Evolutionary conservation across 805 yeast species (phyloP), one percentile per base, ranked within the genome.

Genomic region (Sungouiozyma ichnusensis): DNA sequence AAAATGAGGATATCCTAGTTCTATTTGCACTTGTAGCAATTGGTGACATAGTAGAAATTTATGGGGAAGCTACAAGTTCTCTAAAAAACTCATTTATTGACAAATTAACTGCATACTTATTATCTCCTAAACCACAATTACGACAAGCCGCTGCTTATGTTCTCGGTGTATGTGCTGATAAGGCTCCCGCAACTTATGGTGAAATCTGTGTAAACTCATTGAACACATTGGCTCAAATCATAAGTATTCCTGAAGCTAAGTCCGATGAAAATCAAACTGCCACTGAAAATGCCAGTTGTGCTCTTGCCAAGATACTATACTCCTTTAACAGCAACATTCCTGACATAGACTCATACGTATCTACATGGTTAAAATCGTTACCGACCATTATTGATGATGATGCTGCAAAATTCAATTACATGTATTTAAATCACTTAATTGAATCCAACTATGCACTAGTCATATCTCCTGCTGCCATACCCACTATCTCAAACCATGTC

Each of bases 91-190:
- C 77, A 49, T 83, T 85, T 58, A 61, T 81, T 41, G 69, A 69
- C 46, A 76, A 75, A 29, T 68, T 86, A 27, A 79, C 79, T n/a
- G 81, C 77, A 42, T 72, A 82, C 2, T 65, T 88, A 39, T 71
- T 79, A 2, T 73, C 81, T 11, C 67, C 84, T 7, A 77, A 77
- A 39, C 77, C 94, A 3, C 69, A 78, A 4, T 71, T 88, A 32
- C 81, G 97, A 52, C 97, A 92, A 66, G 85, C 85, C 11, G 88
- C 95, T 2, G 77, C 92, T 1, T 81, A 79, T 53, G 76, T 84
- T 32, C 76, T 88, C 43, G 97, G 98, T 20, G 79, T 76, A 17
- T 81, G 92, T 46, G 95, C 95, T 2, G 87, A 83, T 59, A 69
- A 71, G 50, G 94, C 95, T 6, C 86, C 90, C 13, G 59, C 64